Evolutionary conservation across 2,329 filamentous ascomycete species (phyloP).

Genomic region (Aspergillus caelatus): DNA sequence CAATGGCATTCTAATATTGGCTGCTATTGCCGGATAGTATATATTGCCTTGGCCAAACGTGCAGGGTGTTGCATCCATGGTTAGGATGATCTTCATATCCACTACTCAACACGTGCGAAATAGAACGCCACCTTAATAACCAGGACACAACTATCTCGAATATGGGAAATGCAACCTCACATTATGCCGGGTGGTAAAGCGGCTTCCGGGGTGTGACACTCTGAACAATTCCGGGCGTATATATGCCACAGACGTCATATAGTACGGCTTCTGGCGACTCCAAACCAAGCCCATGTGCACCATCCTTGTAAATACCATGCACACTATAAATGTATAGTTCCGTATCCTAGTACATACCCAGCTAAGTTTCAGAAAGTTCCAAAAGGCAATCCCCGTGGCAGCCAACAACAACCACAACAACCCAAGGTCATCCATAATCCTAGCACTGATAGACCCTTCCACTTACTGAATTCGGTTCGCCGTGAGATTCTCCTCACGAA

Average conservation of each 20-base stretch:
- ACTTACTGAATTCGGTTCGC: not conserved
- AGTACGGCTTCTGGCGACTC: no score
- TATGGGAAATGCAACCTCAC: not conserved
- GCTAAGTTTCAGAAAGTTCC: not conserved
- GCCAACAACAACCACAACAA: not conserved
- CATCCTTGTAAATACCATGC: not conserved
- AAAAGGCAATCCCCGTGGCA: not conserved
- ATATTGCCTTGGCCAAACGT: not conserved
- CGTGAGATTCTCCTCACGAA: not conserved
- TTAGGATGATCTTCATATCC: not conserved
- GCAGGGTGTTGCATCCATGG: not conserved
- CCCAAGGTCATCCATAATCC: not conserved
- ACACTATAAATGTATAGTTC: not conserved
- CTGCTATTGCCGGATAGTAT: not conserved
- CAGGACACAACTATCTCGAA: not conserved
- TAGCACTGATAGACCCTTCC: not conserved
- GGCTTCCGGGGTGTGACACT: not conserved
- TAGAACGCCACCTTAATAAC: not conserved
- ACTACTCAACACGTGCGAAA: not conserved
- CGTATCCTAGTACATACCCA: no score
- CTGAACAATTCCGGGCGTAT: not conserved
- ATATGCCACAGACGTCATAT: not conserved
- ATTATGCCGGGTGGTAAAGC: not conserved
- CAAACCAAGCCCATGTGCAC: not conserved
- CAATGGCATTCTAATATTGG: not conserved